Conservation (phyloP, 2,329 filamentous ascomycete genomes). For the Trichoderma atrobrunneum region DNA sequence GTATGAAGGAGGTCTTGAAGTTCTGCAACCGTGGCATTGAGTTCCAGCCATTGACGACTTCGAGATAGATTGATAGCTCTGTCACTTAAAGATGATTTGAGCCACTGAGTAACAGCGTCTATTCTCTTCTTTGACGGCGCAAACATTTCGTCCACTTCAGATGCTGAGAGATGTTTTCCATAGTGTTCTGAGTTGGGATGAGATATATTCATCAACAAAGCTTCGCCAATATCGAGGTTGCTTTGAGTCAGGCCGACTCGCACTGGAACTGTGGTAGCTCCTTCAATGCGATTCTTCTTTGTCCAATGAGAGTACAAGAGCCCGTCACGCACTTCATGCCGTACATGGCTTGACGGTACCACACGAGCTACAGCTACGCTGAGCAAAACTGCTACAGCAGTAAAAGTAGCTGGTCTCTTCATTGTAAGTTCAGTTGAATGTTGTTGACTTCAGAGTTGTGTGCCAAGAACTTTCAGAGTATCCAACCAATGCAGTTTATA, state of each 20-base stretch:
- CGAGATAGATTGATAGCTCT: slow-evolving; percentile 47
- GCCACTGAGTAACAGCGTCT: slow-evolving; percentile 50
- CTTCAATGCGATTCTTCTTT: background rate
- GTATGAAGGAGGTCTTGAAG: slow-evolving; percentile 53
- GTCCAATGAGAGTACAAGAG: background rate
- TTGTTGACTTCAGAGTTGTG: background rate
- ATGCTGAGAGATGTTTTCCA: slow-evolving; percentile 45
- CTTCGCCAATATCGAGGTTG: slow-evolving; percentile 40
- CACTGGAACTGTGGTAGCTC: slow-evolving; percentile 26
- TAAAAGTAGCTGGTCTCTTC: background rate
- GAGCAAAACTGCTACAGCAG: background rate
- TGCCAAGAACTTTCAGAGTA: background rate
- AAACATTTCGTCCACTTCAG: slow-evolving; percentile 43
- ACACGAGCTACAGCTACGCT: background rate
- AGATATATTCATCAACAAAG: slow-evolving; percentile 41
- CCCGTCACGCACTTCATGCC: background rate
- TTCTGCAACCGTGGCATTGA: slow-evolving; percentile 15
- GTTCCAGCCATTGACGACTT: slow-evolving; percentile 42
- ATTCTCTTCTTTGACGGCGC: slow-evolving; percentile 43
- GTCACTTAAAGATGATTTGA: slow-evolving; percentile 47
- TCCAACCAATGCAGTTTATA: background rate
- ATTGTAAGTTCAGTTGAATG: background rate
- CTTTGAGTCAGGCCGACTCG: slow-evolving; percentile 43
- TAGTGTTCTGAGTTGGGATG: slow-evolving; percentile 44
- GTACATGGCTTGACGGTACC: background rate